These are phyloP conservation scores for Cerioporus squamosus DNA, from an alignment of 1,284 basidiomycete species.

Conservation along the genomic window DNA sequence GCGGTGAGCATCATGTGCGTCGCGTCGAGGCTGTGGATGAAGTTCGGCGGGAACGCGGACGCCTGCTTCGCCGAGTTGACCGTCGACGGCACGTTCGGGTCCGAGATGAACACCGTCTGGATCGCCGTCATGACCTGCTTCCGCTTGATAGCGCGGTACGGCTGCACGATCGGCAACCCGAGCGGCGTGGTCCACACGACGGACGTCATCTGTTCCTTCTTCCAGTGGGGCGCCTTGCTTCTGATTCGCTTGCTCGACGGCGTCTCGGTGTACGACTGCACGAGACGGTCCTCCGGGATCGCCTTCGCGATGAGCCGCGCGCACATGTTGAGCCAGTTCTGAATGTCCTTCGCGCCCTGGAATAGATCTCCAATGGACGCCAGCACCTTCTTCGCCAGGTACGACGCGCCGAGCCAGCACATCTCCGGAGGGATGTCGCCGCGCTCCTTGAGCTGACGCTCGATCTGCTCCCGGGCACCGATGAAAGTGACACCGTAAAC, in stretches of 20 bases:
- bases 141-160: slow-evolving; percentile 86
- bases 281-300: slow-evolving; percentile 78
- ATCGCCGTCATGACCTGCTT: slow-evolving; percentile 87
- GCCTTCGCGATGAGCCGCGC: slow-evolving; percentile 90
- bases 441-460: slow-evolving; percentile 84
- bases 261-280: slow-evolving; percentile 26
- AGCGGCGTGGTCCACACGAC: slow-evolving; percentile 98
- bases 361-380: slow-evolving; percentile 92
- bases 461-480: slow-evolving; percentile 95
- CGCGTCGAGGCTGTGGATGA: slow-evolving; percentile 96
- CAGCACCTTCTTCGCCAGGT: slow-evolving; percentile 85
- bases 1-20: slow-evolving; percentile 99
- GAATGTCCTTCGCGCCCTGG: slow-evolving; percentile 89
- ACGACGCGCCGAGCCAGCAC: slow-evolving; percentile 78
- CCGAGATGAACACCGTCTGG: slow-evolving; percentile 93
- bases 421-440: slow-evolving; percentile 77
- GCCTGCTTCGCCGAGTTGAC: slow-evolving; percentile 92
- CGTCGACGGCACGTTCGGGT: slow-evolving; percentile 72
- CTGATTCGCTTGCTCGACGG: slow-evolving; percentile 11
- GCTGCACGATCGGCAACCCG: slow-evolving; percentile 95
- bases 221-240: slow-evolving; percentile 45
- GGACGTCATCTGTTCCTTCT: slow-evolving; percentile 92
- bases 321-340: slow-evolving; percentile 86
- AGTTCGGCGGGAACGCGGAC: slow-evolving; percentile 98
- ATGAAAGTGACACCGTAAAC: slow-evolving; percentile 98